phyloP scores from a whole-genome alignment of 2,329 filamentous ascomycete genomes.

The Colletotrichum sp. region DNA sequence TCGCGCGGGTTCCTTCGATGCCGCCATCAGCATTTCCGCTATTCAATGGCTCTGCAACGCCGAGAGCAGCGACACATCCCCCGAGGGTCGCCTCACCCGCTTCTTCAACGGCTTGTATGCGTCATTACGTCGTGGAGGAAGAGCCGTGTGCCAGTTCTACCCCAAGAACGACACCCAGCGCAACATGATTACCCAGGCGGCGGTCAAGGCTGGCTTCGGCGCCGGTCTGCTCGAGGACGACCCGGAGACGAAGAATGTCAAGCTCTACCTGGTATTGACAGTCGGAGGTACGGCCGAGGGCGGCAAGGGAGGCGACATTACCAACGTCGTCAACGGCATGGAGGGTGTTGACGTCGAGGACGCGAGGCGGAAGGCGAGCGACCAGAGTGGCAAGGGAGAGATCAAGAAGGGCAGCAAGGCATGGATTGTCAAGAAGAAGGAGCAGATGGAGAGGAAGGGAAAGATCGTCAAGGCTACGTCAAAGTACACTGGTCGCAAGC shows the following conservation, averaged over 20 bases:
- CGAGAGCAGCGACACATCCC: conserved; percentile 83
- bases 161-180: conserved; percentile 93
- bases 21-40: conserved; percentile 91
- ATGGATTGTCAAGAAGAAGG: conserved; percentile 87
- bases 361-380: conserved; percentile 56
- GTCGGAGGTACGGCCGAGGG: conserved; percentile 69
- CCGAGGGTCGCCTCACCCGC: conserved; percentile 76
- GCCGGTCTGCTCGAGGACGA: conserved; percentile 96
- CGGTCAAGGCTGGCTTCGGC: conserved; percentile 92
- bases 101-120: conserved; percentile 96
- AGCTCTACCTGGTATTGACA: conserved; percentile 94
- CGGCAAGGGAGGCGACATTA: conserved; percentile 77
- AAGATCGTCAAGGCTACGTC: conserved; percentile 91
- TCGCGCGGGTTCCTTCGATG: conserved; percentile 89
- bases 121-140: conserved; percentile 79
- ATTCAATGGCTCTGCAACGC: conserved; percentile 99
- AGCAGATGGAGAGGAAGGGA: conserved; percentile 92
- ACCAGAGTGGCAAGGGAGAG: conserved; percentile 52
- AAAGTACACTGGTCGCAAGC: conserved; percentile 92
- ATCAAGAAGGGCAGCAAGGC: conserved; percentile 82
- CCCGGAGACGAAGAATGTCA: conserved; percentile 93
- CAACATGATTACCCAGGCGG: conserved; percentile 89
- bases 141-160: conserved; percentile 97
- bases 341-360: conserved; percentile 85
- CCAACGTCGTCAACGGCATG: conserved; percentile 87